A percentile compares a stretch with the other conserved stretches of the same genome.
These are phyloP conservation scores for Chamaecrista fasciculata DNA, from an alignment of 306 rosid genomes.

Conservation along the genomic window DNA sequence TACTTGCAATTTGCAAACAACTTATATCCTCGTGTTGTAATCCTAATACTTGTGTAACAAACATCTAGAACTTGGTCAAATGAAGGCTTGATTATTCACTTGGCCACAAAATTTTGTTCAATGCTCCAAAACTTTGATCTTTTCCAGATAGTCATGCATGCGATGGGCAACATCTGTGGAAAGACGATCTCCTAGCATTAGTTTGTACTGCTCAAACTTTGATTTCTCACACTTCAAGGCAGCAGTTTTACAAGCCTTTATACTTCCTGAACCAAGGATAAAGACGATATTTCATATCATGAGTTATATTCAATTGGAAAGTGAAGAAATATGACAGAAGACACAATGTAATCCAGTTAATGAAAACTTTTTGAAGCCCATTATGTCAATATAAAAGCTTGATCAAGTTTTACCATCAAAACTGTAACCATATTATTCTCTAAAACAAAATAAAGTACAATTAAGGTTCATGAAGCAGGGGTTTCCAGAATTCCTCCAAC, in stretches of 20 bases:
- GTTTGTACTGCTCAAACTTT: conserved; percentile 73
- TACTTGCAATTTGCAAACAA: too few relatives aligned
- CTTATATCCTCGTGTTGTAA: too few relatives aligned
- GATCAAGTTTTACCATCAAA: background rate
- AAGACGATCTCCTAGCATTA: conserved; percentile 51
- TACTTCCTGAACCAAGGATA: conserved; percentile 51
- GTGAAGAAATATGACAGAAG: conserved; percentile 6
- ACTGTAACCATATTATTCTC: too few relatives aligned
- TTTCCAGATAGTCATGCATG: conserved; percentile 62
- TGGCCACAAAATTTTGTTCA: conserved; percentile 27
- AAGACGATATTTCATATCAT: conserved; percentile 6
- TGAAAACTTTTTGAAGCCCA: background rate
- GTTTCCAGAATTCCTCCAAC: conserved; percentile 5
- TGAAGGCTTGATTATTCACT: conserved; percentile 1
- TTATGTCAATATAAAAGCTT: background rate
- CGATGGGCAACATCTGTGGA: conserved; percentile 46
- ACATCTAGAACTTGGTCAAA: background rate
- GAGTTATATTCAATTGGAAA: background rate
- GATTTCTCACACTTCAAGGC: conserved; percentile 68
- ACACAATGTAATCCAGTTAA: conserved; percentile 21
- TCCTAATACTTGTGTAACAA: too few relatives aligned
- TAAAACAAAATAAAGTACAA: background rate
- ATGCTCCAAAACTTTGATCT: conserved; percentile 63
- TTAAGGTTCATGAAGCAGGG: background rate
- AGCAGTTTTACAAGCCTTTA: conserved; percentile 58